A percentile compares a stretch with the other conserved stretches of the same genome.
Evolutionary conservation across 2,329 filamentous ascomycete species (phyloP).

Genomic region (Mycosphaerella arachidis): DNA sequence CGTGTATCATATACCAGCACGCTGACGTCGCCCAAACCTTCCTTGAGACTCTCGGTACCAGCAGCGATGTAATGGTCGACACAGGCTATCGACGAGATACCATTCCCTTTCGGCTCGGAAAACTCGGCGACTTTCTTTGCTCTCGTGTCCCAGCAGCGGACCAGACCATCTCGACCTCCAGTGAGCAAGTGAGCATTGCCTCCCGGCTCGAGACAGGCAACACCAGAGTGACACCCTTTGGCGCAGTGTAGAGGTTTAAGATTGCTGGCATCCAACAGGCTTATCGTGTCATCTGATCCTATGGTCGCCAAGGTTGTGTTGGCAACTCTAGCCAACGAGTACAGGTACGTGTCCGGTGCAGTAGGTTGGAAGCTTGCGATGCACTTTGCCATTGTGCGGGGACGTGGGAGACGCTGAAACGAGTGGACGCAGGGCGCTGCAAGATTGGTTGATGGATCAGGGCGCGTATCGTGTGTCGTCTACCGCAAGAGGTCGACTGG

Average conservation of each 20-base stretch:
- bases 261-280: slow-evolving; percentile 57
- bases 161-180: slow-evolving; percentile 65
- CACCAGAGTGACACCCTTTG: slow-evolving; percentile 55
- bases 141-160: slow-evolving; percentile 36
- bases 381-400: slow-evolving; percentile 12
- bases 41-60: slow-evolving; percentile 58
- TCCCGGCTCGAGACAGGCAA: slow-evolving; percentile 55
- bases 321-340: slow-evolving; percentile 47
- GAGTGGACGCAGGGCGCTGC: not conserved
- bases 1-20: slow-evolving; percentile 40
- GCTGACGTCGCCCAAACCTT: slow-evolving; percentile 37
- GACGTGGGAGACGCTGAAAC: slow-evolving; percentile 1
- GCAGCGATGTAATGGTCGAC: slow-evolving; percentile 60
- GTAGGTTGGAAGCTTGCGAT: slow-evolving; percentile 12
- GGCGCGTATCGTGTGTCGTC: not conserved
- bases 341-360: slow-evolving; percentile 46
- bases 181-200: slow-evolving; percentile 54
- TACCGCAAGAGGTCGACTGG: not conserved
- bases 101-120: slow-evolving; percentile 43
- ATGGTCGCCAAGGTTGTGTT: slow-evolving; percentile 52
- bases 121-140: slow-evolving; percentile 21
- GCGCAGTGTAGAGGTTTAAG: slow-evolving; percentile 51
- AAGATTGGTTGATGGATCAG: not conserved
- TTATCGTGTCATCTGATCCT: slow-evolving; percentile 66
- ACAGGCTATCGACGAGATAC: slow-evolving; percentile 63